phyloP scores from a whole-genome alignment of 306 rosid genomes.

The Cucurbita moschata region DNA sequence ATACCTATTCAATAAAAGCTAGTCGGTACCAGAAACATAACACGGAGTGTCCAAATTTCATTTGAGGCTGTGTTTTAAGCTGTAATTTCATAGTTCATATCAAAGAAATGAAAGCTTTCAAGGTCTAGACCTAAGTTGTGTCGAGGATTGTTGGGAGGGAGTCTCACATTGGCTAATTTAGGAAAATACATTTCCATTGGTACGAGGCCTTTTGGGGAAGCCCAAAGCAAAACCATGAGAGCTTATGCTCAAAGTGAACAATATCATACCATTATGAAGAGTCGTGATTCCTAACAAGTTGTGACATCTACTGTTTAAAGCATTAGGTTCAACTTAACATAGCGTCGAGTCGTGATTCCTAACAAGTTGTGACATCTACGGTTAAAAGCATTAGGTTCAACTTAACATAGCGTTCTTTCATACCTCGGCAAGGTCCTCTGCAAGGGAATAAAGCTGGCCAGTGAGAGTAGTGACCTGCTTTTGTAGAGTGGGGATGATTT shows the following conservation, averaged over 20 bases:
- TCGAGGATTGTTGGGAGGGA: too few relatives aligned
- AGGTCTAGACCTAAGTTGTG: not conserved
- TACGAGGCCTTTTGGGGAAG: too few relatives aligned
- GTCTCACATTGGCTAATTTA: too few relatives aligned
- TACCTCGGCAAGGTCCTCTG: conserved; percentile 95
- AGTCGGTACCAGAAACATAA: not conserved
- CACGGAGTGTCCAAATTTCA: not conserved
- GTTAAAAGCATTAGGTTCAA: not conserved
- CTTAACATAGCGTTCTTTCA: not conserved
- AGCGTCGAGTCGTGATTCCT: too few relatives aligned
- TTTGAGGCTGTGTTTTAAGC: not conserved
- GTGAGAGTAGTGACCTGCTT: conserved; percentile 90
- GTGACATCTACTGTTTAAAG: not conserved
- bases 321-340: too few relatives aligned
- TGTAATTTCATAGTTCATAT: not conserved
- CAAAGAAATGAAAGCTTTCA: not conserved
- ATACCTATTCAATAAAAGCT: not conserved
- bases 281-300: too few relatives aligned
- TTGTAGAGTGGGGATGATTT: conserved; percentile 79
- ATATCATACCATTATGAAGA: too few relatives aligned
- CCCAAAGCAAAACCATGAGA: too few relatives aligned
- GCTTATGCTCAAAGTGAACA: too few relatives aligned
- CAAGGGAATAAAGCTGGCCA: conserved; percentile 85
- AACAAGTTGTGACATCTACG: not conserved
- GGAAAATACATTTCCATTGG: too few relatives aligned